Percentiles rank a stretch among this genome's conserved stretches.
These are phyloP conservation scores for Verticillium klebahnii DNA, from an alignment of 2,329 filamentous ascomycete species.

Conservation along the genomic window DNA sequence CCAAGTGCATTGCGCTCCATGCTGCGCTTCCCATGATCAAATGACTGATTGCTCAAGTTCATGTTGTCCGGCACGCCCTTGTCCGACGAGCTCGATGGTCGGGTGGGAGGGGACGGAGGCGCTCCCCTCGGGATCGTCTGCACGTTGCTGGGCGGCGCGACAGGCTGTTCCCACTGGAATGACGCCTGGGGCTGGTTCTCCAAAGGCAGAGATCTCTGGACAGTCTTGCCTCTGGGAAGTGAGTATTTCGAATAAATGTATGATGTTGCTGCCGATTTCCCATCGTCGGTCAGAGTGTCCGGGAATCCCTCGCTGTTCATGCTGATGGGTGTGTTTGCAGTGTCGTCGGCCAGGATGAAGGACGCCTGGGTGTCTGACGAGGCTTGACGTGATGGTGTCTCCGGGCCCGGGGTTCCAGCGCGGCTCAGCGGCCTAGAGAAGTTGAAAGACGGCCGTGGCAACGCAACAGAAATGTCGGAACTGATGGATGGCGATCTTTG, in stretches of 20 bases:
- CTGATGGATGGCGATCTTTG: conserved; percentile 78
- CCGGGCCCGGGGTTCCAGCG: conserved; percentile 55
- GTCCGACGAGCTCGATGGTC: conserved; percentile 53
- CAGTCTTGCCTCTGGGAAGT: conserved; percentile 74
- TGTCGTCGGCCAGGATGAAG: conserved; percentile 59
- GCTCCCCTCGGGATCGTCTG: conserved; percentile 39
- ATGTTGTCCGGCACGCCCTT: conserved; percentile 32
- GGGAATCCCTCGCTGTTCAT: conserved; percentile 67
- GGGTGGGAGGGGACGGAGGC: conserved; percentile 57
- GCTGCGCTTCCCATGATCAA: conserved; percentile 46
- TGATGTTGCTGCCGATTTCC: conserved; percentile 54
- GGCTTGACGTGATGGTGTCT: conserved; percentile 56
- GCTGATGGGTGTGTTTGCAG: conserved; percentile 64
- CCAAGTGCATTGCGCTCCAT: conserved; percentile 35
- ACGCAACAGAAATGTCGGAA: conserved; percentile 69
- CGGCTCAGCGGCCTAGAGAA: conserved; percentile 88
- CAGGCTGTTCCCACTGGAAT: conserved; percentile 60
- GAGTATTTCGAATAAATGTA: conserved; percentile 85
- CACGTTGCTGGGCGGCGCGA: conserved; percentile 32
- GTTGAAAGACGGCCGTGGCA: conserved; percentile 78
- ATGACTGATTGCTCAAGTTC: conserved; percentile 37
- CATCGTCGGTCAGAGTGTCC: conserved; percentile 42
- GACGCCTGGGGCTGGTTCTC: conserved; percentile 48
- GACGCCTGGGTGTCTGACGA: conserved; percentile 66
- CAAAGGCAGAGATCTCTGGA: conserved; percentile 64